phyloP scores from a whole-genome alignment of 805 yeast genomes.

The Candida quercuum region DNA sequence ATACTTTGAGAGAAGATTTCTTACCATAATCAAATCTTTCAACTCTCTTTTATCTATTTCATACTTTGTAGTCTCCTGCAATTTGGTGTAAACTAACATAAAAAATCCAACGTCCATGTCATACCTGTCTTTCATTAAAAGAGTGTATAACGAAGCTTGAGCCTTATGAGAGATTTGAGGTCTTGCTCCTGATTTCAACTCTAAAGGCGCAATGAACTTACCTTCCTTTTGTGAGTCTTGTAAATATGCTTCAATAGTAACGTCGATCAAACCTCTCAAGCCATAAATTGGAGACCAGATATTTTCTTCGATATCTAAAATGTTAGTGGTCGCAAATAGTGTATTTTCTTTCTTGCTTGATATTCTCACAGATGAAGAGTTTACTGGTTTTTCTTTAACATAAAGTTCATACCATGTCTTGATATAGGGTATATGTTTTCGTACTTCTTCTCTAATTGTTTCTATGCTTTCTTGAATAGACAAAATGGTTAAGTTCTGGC shows the following conservation, averaged over 20 bases:
- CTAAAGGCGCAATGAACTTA: conserved; percentile 70
- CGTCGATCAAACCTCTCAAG: conserved; percentile 84
- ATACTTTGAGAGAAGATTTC: conserved; percentile 64
- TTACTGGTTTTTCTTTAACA: conserved; percentile 28
- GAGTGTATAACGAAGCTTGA: conserved; percentile 77
- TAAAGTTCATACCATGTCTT: conserved; percentile 47
- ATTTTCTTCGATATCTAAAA: conserved; percentile 83
- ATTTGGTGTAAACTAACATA: conserved; percentile 69
- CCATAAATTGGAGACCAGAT: conserved; percentile 92
- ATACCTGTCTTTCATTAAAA: conserved; percentile 76
- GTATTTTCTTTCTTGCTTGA: conserved; percentile 29
- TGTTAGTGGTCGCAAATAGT: conserved; percentile 49
- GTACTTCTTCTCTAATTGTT: conserved; percentile 37
- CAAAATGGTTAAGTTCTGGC: conserved; percentile 44
- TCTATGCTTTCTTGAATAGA: conserved; percentile 47
- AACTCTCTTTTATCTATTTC: conserved; percentile 52
- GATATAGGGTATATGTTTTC: conserved; percentile 46
- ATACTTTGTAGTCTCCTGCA: conserved; percentile 47
- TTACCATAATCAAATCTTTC: conserved; percentile 58
- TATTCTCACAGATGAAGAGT: conserved; percentile 17
- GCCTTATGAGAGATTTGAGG: conserved; percentile 70
- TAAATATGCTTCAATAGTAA: conserved; percentile 61
- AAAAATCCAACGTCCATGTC: conserved; percentile 60
- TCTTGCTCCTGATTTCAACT: conserved; percentile 78
- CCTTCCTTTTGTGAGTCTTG: conserved; percentile 31